Percentiles rank a stretch among this genome's conserved stretches.
phyloP scores from a whole-genome alignment of 129 eudicot genomes.

The Artemisia annua region DNA sequence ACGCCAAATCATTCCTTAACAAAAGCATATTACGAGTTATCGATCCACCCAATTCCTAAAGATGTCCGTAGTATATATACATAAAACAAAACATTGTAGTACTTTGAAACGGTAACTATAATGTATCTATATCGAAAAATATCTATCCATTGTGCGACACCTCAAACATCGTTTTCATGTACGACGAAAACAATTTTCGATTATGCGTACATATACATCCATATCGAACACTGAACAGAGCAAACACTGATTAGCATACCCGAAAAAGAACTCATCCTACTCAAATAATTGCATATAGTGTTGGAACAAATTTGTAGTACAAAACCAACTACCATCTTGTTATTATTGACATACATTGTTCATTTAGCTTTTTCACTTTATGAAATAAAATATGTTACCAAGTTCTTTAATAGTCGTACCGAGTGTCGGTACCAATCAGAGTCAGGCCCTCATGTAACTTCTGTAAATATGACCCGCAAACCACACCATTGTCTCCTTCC shows the following conservation, averaged over 20 bases:
- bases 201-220: background rate
- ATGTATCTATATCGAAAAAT: background rate
- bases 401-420: background rate
- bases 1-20: too few species aligned
- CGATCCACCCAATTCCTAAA: too few species aligned
- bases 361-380: background rate
- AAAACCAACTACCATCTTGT: background rate
- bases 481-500: background rate
- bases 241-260: slow-evolving; percentile 4
- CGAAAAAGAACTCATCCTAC: background rate
- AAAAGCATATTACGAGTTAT: too few species aligned
- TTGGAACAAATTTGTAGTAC: slow-evolving; percentile 17
- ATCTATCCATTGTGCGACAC: background rate
- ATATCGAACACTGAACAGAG: background rate
- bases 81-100: background rate
- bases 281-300: slow-evolving; percentile 10
- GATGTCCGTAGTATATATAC: too few species aligned
- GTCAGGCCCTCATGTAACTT: background rate
- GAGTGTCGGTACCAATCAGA: background rate
- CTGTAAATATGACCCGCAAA: background rate
- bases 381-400: background rate
- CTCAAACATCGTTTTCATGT: background rate
- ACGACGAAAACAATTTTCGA: background rate
- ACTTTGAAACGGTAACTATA: background rate
- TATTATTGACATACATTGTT: background rate